Percentiles rank a stretch among this genome's conserved stretches.
phyloP scores from a whole-genome alignment of 306 rosid genomes.

The Comarum palustre region DNA sequence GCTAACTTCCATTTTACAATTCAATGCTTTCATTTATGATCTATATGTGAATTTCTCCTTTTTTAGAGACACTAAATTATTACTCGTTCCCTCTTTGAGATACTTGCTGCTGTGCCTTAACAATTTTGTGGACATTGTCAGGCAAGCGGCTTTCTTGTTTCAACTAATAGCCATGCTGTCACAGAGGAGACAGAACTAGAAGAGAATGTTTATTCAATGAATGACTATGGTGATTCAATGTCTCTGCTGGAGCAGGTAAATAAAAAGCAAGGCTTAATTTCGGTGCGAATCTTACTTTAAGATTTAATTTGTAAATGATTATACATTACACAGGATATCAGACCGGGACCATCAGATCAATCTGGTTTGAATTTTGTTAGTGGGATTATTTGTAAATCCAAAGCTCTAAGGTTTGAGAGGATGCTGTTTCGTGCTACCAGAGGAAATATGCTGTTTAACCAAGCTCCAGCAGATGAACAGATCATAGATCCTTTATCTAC shows the following conservation, averaged over 20 bases:
- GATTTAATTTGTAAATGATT: constrained; percentile 27
- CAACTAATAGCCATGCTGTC: constrained; percentile 58
- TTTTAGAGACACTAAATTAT: background rate
- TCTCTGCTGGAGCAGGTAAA: constrained; percentile 85
- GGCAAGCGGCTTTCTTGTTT: constrained; percentile 82
- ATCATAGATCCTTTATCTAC: constrained; percentile 86
- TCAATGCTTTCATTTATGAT: constrained; percentile 6
- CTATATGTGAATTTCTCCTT: constrained; percentile 15
- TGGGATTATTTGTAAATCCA: constrained; percentile 87
- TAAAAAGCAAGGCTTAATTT: constrained; percentile 19
- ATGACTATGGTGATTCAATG: constrained; percentile 53
- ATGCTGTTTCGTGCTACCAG: constrained; percentile 97
- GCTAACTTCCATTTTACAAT: background rate
- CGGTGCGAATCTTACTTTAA: constrained; percentile 3
- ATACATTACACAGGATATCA: constrained; percentile 59
- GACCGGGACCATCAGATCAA: constrained; percentile 61
- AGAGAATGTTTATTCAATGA: constrained; percentile 67
- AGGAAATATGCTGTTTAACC: constrained; percentile 98
- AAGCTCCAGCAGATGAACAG: constrained; percentile 73
- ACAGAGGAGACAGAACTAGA: constrained; percentile 71
- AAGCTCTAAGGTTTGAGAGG: constrained; percentile 85
- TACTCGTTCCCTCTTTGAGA: background rate
- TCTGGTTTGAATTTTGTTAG: constrained; percentile 92
- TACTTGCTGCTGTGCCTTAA: constrained; percentile 14
- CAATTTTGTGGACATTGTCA: constrained; percentile 37